Base-by-base conservation (phyloP, 805 yeast genomes). In the Candida rishiriensis region DNA sequence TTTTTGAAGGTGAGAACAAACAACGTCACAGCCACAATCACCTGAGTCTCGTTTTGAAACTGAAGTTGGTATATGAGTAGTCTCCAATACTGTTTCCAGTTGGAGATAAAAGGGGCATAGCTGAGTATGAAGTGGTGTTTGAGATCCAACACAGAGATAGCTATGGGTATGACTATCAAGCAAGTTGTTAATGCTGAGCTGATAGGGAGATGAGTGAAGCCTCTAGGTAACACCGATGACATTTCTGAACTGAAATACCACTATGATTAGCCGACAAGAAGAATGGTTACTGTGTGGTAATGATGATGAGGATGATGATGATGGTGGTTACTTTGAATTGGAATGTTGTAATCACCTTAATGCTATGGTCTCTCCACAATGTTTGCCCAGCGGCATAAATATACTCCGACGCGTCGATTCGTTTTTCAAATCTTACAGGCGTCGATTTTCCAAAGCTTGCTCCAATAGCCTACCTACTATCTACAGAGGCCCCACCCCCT, bases 41-140 rank as follows among this genome's bases (percentile, higher is more conserved):
- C 77, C 59, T 82, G 85, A 5, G 83, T 72, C 56, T 80, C 85
- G 55, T 78, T 80, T 36, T 76, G 67, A 40, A 77, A 76, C n/a
- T 76, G 65, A 11, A 76, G 26, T 55, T 79, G 87, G 51, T 69
- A 73, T 7, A 72, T 56, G 8, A 70, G 37, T 9, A 77, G 56
- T 41, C 87, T 63, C 76, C 83, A 81, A 55, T 71, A 81, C 50
- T 82, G 88, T 11, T 58, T 42, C 65, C 81, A 81, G 46, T 73
- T 68, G 2, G 70, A 53, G 10, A 82, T 67, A 53, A 72, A 79
- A 2, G 88, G 88, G 46, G 70, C 75, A 39, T 74, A 68, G 10
- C 72, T 56, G 16, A 77, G 62, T 6, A 57, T 51, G 46, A 75
- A 71, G 38, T 64, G 55, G 35, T 73, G 70, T 57, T 78, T 77